These are phyloP conservation scores for Taphrina communis DNA, from an alignment of 1,139 yeast genomes.

Conservation along the genomic window DNA sequence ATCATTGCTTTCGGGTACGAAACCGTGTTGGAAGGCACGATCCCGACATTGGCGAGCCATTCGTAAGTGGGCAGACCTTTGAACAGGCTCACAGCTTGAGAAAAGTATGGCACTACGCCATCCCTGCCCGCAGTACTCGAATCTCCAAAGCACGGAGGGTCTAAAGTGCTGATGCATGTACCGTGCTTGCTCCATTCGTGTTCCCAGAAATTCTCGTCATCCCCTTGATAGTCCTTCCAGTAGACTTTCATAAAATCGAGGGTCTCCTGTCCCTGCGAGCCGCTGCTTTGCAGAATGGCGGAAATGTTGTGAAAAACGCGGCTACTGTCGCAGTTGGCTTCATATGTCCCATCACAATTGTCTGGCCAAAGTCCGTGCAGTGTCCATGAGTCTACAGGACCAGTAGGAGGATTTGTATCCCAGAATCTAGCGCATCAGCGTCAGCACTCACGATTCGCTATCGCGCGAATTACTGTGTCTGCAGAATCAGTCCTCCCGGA, in stretches of 20 bases:
- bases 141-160: constrained; percentile 68
- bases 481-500: constrained; percentile 83
- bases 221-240: constrained; percentile 74
- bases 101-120: constrained; percentile 80
- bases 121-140: constrained; percentile 54
- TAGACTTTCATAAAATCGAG: constrained; percentile 62
- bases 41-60: constrained; percentile 70
- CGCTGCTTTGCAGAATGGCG: neutral
- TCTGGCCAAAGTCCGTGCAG: constrained; percentile 89
- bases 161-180: constrained; percentile 74
- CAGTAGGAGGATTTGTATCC: constrained; percentile 60
- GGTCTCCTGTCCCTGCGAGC: constrained; percentile 56
- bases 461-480: constrained; percentile 82
- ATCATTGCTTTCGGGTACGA: constrained; percentile 73
- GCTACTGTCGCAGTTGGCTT: constrained; percentile 71
- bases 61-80: constrained; percentile 71
- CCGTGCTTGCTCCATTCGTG: constrained; percentile 95
- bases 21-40: constrained; percentile 64
- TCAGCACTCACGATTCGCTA: neutral
- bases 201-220: constrained; percentile 80
- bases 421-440: neutral
- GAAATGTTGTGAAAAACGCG: constrained; percentile 30
- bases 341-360: constrained; percentile 74
- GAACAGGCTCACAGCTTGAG: constrained; percentile 67
- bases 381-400: constrained; percentile 71